Evolutionary conservation across 371 early-diverging fungal genomes (phyloP).

Genomic region (Syncephalis plumigaleata): DNA sequence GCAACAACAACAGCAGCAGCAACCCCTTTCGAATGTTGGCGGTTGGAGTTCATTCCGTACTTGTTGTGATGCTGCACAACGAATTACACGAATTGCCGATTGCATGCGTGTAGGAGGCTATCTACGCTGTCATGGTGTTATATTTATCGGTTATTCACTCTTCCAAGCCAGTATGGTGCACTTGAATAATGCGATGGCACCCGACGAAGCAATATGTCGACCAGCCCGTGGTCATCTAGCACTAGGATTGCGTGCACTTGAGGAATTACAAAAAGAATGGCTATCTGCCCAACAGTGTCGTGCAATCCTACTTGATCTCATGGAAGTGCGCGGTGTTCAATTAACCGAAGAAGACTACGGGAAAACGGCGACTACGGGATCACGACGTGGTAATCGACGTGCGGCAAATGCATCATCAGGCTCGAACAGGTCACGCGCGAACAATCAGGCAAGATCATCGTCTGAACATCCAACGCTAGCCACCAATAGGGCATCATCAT

Average conservation of each 20-base stretch:
- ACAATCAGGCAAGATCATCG: too few relatives aligned
- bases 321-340: constrained; percentile 4
- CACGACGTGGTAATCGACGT: too few relatives aligned
- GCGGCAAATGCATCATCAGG: too few relatives aligned
- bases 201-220: constrained; percentile 1
- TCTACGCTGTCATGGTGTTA: constrained; percentile 5
- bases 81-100: not conserved
- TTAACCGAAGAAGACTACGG: not conserved
- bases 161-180: constrained; percentile 5
- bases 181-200: constrained; percentile 6
- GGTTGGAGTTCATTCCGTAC: constrained; percentile 4
- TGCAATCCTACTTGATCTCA: constrained; percentile 2
- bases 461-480: too few relatives aligned
- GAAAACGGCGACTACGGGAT: too few relatives aligned
- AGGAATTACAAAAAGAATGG: constrained; percentile 3
- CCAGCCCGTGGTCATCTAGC: constrained; percentile 3
- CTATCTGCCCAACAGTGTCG: constrained; percentile 1
- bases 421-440: too few relatives aligned
- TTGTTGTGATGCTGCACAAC: constrained; percentile 2
- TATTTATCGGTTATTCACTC: constrained; percentile 4
- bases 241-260: constrained; percentile 2
- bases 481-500: too few relatives aligned
- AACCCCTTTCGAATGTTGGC: not conserved
- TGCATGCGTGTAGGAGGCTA: constrained; percentile 3
- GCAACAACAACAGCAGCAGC: not conserved